Percentiles rank a stretch among this genome's conserved stretches.
These are phyloP conservation scores for Gossypium turneri DNA, from an alignment of 345 rosid species.

Conservation along the genomic window DNA sequence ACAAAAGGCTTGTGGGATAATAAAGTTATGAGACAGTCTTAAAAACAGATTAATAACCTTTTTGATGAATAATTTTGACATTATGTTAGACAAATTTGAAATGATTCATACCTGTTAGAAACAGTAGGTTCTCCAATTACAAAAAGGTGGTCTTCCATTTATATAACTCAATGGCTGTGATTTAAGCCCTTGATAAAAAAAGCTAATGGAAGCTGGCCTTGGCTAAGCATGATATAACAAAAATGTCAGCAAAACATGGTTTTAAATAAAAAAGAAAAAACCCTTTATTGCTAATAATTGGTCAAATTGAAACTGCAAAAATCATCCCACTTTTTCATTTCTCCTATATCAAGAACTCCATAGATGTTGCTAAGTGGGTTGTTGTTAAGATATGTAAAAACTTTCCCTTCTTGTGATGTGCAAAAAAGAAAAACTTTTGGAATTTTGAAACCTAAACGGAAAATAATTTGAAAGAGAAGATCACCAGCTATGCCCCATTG, in stretches of 20 bases:
- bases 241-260: not conserved
- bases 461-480: conserved; percentile 14
- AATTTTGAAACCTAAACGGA: not conserved
- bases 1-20: too few species aligned
- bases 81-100: not conserved
- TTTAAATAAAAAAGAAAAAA: too few species aligned
- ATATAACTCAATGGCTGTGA: not conserved
- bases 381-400: conserved; percentile 12
- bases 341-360: conserved; percentile 18
- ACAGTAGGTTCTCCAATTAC: not conserved
- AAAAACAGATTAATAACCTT: too few species aligned
- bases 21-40: too few species aligned
- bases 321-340: not conserved
- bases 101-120: not conserved
- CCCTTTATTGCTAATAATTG: not conserved
- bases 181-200: not conserved
- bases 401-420: conserved; percentile 15
- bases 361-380: conserved; percentile 25
- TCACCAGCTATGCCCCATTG: not conserved
- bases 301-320: conserved; percentile 10
- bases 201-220: not conserved
- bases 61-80: too few species aligned
- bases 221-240: not conserved
- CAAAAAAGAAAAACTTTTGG: not conserved
- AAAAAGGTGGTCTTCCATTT: not conserved